phyloP scores from a whole-genome alignment of 1,139 yeast genomes.

The Debaryomyces sp. region DNA sequence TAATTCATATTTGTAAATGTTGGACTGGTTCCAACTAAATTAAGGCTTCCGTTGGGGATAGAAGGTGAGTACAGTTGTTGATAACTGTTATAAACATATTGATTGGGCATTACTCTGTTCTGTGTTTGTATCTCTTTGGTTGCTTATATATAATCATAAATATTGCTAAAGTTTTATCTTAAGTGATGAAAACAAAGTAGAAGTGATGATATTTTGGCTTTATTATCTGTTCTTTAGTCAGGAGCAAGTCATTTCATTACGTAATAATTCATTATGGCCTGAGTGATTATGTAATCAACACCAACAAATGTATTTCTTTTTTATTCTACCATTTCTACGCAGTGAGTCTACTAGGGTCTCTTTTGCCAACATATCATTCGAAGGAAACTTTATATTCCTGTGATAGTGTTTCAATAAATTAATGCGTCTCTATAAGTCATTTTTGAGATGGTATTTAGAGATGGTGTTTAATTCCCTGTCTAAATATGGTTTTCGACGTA shows the following conservation, averaged over 20 bases:
- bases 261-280: background rate
- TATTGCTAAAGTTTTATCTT: background rate
- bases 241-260: conserved; percentile 3
- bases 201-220: background rate
- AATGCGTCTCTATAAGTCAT: too few species aligned
- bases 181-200: background rate
- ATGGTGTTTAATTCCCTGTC: too few species aligned
- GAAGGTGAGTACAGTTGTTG: conserved; percentile 45
- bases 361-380: too few species aligned
- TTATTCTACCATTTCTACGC: background rate
- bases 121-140: background rate
- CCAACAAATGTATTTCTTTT: background rate
- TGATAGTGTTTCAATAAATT: too few species aligned
- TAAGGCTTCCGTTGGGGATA: conserved; percentile 15
- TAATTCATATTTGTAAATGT: conserved; percentile 32
- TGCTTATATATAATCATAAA: background rate
- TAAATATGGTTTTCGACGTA: too few species aligned
- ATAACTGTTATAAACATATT: conserved; percentile 35
- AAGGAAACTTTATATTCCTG: too few species aligned
- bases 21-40: conserved; percentile 25
- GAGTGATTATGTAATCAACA: background rate
- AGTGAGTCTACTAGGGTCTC: too few species aligned
- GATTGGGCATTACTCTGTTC: conserved; percentile 31
- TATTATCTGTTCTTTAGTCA: conserved; percentile 1
- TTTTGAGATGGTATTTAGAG: too few species aligned